Percentiles rank a stretch among this genome's conserved stretches.
These are phyloP conservation scores for Lentinus tigrinus DNA, from an alignment of 768 basidiomycete genomes.

Conservation along the genomic window DNA sequence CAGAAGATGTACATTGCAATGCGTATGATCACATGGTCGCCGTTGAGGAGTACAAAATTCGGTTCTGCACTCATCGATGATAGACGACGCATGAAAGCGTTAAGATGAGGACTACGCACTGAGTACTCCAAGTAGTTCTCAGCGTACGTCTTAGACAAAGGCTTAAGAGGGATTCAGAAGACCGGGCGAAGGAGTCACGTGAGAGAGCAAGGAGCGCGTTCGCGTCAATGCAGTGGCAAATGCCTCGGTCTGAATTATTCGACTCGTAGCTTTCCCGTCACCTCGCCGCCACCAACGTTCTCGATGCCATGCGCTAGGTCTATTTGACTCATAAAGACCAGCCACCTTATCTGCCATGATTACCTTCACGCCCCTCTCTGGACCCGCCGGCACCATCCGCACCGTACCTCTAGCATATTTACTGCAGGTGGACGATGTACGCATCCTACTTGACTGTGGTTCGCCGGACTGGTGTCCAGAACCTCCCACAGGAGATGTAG, in stretches of 20 bases:
- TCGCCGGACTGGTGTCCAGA: conserved; percentile 85
- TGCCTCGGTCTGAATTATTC: not conserved
- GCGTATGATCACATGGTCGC: no score
- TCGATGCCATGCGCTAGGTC: not conserved
- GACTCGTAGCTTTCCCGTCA: not conserved
- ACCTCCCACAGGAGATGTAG: conserved; percentile 26
- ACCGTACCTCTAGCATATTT: conserved; percentile 77
- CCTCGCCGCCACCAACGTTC: not conserved
- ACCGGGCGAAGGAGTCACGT: not conserved
- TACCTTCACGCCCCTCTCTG: conserved; percentile 90
- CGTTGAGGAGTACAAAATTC: no score
- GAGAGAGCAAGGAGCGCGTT: not conserved
- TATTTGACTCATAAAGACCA: not conserved
- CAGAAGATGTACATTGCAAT: not conserved
- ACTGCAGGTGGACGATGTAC: conserved; percentile 91
- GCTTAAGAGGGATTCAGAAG: no score
- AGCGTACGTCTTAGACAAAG: no score
- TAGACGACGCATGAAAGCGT: no score
- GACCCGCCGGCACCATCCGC: conserved; percentile 67
- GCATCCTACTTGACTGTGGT: conserved; percentile 93
- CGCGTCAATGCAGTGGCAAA: not conserved
- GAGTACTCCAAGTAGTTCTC: no score
- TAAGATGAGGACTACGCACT: no score
- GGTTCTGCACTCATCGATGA: no score
- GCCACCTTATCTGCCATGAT: conserved; percentile 57